Conservation (phyloP, 108 stramenopile species). For the Cyclotella choctawhatcheeana region DNA sequence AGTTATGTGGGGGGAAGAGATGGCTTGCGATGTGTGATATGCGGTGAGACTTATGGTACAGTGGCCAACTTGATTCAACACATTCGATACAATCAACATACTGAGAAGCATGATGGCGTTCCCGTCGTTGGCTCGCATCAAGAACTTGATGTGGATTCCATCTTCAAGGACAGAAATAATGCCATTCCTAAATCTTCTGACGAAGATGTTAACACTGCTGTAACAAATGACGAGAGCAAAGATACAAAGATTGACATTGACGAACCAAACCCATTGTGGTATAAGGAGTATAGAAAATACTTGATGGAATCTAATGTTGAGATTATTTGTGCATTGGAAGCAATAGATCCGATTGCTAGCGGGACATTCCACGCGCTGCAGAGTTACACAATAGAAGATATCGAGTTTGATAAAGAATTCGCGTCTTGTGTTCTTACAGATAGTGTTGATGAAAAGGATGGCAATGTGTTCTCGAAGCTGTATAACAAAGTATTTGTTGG, state of each 20-base stretch:
- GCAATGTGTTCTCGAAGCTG: background rate
- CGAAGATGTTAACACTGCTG: background rate
- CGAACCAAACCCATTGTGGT: constrained; percentile 29
- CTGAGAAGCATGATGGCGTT: constrained; percentile 58
- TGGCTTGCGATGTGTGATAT: constrained; percentile 66
- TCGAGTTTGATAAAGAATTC: constrained; percentile 74
- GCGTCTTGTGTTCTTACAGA: constrained; percentile 54
- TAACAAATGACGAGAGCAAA: background rate
- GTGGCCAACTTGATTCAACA: constrained; percentile 61
- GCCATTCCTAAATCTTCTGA: background rate
- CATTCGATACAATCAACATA: constrained; percentile 54
- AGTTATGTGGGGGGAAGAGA: constrained; percentile 50
- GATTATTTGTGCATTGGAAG: constrained; percentile 76
- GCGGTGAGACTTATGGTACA: constrained; percentile 70
- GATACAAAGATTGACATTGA: constrained; percentile 27
- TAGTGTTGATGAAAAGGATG: background rate
- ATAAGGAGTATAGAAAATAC: constrained; percentile 51
- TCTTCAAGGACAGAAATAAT: constrained; percentile 16
- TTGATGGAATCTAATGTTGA: constrained; percentile 55
- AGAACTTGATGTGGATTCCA: constrained; percentile 28
- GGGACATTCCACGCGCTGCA: constrained; percentile 71
- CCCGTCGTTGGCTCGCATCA: constrained; percentile 56
- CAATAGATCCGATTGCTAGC: constrained; percentile 57
- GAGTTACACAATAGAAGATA: constrained; percentile 77
- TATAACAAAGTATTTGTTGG: constrained; percentile 18